Base-by-base conservation (phyloP, 2,329 filamentous ascomycete species). In the Zymoseptoria ardabiliae region DNA sequence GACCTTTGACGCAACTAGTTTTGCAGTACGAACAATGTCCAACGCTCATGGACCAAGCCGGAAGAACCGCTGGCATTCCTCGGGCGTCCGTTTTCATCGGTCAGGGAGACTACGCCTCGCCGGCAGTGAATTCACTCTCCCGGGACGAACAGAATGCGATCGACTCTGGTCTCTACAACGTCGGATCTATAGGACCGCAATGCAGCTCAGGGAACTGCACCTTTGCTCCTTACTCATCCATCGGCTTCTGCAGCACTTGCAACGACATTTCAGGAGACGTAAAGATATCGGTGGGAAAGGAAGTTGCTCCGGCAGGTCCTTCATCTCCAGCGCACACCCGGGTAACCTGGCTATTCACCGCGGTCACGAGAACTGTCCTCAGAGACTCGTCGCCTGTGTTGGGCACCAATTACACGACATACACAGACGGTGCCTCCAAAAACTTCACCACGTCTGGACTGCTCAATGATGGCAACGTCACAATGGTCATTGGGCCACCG, bases 141-240 rank as follows among this genome's bases (percentile, higher is more conserved):
- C 41, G 52, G 2, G 53, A 41, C n/a, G 61, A 61, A 48, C 61
- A 60, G 53, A 30, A 50, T 7, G 13, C 58, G 3, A 53, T 63
- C 19, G 54, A 55, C 41, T 45, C 55, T 22, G 61, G 58, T 2
- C 54, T 60, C n/a, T 58, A 54, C 53, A 9, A n/a, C 30, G 22
- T 21, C 20, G n/a, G 25, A 4, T 25, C 28, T 19, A 50, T 30
- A 19, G 22, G 54, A 25, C 22, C 45, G n/a, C 22, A 22, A 19
- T 60, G 55, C 50, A 25, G 10, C 17, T 60, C 61, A 19, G 61
- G 61, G 30, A 60, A 58, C 48, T 60, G 58, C 48, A 63, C 61
- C 5, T 56, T 58, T 30, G 30, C 35, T 3, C 35, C 50, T 4
- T 63, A 58, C 48, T 49, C 50, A 6, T 58, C 61, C 11, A 50